Base-by-base conservation (phyloP, 2,329 filamentous ascomycete species). In the Cladosporium sp. region DNA sequence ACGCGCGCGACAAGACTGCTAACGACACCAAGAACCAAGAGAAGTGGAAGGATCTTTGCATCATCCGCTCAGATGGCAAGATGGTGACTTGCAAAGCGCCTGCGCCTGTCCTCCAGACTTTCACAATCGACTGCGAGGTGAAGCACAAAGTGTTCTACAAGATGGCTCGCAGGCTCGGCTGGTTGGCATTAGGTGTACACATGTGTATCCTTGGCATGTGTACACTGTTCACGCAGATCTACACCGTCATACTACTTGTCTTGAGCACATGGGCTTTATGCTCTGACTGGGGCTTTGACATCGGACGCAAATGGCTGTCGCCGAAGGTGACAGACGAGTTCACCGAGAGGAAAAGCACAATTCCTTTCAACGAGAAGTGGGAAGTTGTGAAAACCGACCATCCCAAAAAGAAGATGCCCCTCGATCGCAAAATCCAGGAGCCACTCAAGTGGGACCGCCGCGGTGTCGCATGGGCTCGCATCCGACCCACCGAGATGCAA, bases 201-300 rank as follows among this genome's bases (percentile, higher is more conserved):
- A 63, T 62, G 59, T 53, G 44, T 23, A 62, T 62, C 21, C 31
- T 62, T 11, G 59, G 59, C 46, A 62, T 62, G 59, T 62, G 59
- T 12, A 52, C 59, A 12, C 59, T 62, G 1, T 52, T 62, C 46
- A 53, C 59, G n/a, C 59, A 62, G 28, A 62, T 62, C 28, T 62
- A 62, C 31, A 62, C 59, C 0, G 59, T 62, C 7, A 16, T 62
- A 21, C 59, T 62, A 6, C 31, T 62, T 2, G 59, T 62, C 7
- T 21, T 62, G 14, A 62, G 59, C 31, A 62, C 59, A 23, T 62
- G 59, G 59, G 44, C 44, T n/a, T 18, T 62, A 6, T 52, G 44
- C 31, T 52, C 59, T 5, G 44, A 52, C 46, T 62, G 35, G 12
- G 18, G 7, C 46, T 16, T 33, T 10, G 59, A 62, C 31, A 33